phyloP scores from a whole-genome alignment of 106 monocot genomes.

The Platanthera zijinensis region DNA sequence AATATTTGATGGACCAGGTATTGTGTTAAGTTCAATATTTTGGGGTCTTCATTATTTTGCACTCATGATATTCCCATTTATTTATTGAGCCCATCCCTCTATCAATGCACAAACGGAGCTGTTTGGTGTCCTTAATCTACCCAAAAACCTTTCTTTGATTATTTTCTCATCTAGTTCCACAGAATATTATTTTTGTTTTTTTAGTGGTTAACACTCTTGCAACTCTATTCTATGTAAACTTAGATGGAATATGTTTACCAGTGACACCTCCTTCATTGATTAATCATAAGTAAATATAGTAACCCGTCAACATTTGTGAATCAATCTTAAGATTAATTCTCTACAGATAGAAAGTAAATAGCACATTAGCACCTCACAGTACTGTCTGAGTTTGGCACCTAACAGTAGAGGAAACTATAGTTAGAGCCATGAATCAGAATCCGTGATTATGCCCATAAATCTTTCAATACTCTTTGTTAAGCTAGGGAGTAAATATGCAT shows the following conservation, averaged over 20 bases:
- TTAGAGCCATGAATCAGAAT: too few relatives aligned
- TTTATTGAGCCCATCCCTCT: neutral
- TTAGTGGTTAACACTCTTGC: neutral
- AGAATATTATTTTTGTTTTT: neutral
- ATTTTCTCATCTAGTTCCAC: neutral
- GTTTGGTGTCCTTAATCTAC: neutral
- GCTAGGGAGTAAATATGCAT: too few relatives aligned
- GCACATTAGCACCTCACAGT: too few relatives aligned
- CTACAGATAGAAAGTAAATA: too few relatives aligned
- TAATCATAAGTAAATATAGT: too few relatives aligned
- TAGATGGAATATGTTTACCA: neutral
- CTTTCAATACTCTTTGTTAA: too few relatives aligned
- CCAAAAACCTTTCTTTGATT: neutral
- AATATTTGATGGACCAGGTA: conserved; percentile 83
- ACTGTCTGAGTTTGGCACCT: too few relatives aligned
- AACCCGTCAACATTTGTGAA: too few relatives aligned
- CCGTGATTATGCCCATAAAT: too few relatives aligned
- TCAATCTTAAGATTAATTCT: too few relatives aligned
- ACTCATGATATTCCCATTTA: neutral
- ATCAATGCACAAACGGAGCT: neutral
- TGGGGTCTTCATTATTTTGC: neutral
- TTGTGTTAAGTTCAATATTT: neutral
- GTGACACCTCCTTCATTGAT: too few relatives aligned
- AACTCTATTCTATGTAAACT: neutral
- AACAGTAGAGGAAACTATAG: too few relatives aligned